Evolutionary conservation across 129 eudicot genomes (phyloP), one percentile per base, ranked within the genome.

Genomic region (Lactuca saligna): DNA sequence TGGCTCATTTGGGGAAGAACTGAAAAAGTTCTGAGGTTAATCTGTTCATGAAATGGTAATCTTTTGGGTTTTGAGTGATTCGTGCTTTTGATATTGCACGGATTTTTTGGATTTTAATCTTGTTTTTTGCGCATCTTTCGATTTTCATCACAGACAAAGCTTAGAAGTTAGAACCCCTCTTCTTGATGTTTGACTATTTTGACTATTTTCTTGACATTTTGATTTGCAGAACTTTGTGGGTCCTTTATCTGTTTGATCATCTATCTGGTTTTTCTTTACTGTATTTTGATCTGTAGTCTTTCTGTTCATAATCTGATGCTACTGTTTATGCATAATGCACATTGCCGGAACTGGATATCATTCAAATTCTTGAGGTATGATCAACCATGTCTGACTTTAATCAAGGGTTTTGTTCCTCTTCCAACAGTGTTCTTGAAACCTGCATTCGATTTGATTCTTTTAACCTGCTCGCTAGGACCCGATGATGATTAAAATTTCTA

Each of bases 101-200:
- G 14, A 48, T 29, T 64, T 65, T 65, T 31, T 71, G 59, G 68
- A n/a, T 58, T 64, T 20, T 60, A 8, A 17, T 62, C 13, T 29
- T 10, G 33, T 39, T 14, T 56, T 61, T 71, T 71, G 55, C 57
- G 68, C 20, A 78, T 65, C 56, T 58, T 78, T 67, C 53, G 70
- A 60, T 66, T 66, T 63, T 37, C 44, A 54, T 8, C 61, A 33
- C 46, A 9, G 63, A 12, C 53, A 69, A 39, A 41, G 74, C 54
- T 57, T 69, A 13, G 51, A 46, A 46, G 15, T 46, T 46, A 60
- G 65, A 69, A 69, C 74, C 78, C 54, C 38, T 63, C 55, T 61
- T 68, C 39, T 53, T 76, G 81, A 55, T 76, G 66, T 76, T 62
- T 70, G 77, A 70, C 76, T 29, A 56, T 61, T 61, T 68, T 61